A percentile compares a stretch with the other conserved stretches of the same genome.
phyloP scores from a whole-genome alignment of 78 protist species.

The Ministeria vibrans region DNA sequence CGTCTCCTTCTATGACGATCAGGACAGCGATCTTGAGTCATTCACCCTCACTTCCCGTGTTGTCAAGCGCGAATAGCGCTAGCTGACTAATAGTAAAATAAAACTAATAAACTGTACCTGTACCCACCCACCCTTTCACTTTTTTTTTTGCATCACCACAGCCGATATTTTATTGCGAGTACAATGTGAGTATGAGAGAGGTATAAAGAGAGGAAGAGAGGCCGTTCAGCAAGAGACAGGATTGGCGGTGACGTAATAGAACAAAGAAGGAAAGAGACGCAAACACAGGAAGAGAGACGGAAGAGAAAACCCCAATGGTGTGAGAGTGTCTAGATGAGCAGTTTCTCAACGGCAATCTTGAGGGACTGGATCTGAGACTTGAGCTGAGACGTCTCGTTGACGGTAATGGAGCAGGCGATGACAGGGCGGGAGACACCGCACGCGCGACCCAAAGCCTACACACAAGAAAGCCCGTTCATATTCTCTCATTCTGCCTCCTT shows the following conservation, averaged over 20 bases:
- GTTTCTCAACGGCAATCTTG: conserved; percentile 77
- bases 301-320: neutral
- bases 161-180: no score
- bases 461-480: no score
- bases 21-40: no score
- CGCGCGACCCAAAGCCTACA: conserved; percentile 97
- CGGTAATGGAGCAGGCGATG: conserved; percentile 80
- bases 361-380: conserved; percentile 62
- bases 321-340: conserved; percentile 48
- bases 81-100: no score
- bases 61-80: no score
- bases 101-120: no score
- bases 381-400: conserved; percentile 82
- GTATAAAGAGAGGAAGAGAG: neutral
- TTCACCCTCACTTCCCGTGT: no score
- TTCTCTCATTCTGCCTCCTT: no score
- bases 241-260: neutral
- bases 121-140: no score
- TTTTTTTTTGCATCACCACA: no score
- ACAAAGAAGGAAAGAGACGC: neutral
- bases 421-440: conserved; percentile 95
- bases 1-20: no score
- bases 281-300: neutral
- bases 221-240: neutral
- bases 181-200: no score